These are phyloP conservation scores for Naganishia kalamii DNA, from an alignment of 768 basidiomycete genomes.

Conservation along the genomic window DNA sequence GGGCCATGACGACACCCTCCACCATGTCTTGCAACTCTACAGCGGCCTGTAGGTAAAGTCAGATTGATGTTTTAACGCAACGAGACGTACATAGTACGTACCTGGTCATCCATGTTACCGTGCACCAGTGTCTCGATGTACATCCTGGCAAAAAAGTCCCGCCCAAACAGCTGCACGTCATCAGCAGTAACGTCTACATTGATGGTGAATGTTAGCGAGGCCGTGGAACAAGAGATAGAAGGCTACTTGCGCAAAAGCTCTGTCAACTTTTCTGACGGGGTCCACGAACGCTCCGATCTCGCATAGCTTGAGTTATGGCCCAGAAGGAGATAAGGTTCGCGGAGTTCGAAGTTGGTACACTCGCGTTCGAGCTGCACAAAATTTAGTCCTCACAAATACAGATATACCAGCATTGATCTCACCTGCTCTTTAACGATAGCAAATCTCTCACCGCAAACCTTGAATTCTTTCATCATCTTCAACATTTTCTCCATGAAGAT, in stretches of 20 bases:
- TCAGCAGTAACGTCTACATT: slow-evolving; percentile 69
- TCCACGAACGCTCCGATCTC: slow-evolving; percentile 65
- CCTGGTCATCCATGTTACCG: slow-evolving; percentile 80
- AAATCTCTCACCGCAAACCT: slow-evolving; percentile 65
- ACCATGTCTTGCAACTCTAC: slow-evolving; percentile 63
- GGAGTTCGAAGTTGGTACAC: slow-evolving; percentile 80
- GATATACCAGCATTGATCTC: too few relatives aligned
- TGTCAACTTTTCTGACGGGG: slow-evolving; percentile 63
- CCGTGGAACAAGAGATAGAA: neutral
- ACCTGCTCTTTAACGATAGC: slow-evolving; percentile 80
- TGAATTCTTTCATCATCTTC: slow-evolving; percentile 59
- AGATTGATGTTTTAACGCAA: neutral
- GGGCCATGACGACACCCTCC: slow-evolving; percentile 60
- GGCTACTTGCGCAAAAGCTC: slow-evolving; percentile 62
- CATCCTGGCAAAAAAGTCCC: slow-evolving; percentile 58
- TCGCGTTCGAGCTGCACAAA: slow-evolving; percentile 59
- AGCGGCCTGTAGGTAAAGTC: slow-evolving; percentile 58
- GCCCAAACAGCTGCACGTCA: slow-evolving; percentile 62
- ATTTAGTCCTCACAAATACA: neutral
- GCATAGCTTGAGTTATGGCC: slow-evolving; percentile 71
- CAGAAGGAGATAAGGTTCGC: slow-evolving; percentile 71
- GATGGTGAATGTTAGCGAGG: neutral
- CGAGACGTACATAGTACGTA: slow-evolving; percentile 50
- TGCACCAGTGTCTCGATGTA: slow-evolving; percentile 67
- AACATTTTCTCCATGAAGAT: slow-evolving; percentile 68